A percentile compares a stretch with the other conserved stretches of the same genome.
These are phyloP conservation scores for Phytophthora quininea DNA, from an alignment of 352 stramenopile species.

Conservation along the genomic window DNA sequence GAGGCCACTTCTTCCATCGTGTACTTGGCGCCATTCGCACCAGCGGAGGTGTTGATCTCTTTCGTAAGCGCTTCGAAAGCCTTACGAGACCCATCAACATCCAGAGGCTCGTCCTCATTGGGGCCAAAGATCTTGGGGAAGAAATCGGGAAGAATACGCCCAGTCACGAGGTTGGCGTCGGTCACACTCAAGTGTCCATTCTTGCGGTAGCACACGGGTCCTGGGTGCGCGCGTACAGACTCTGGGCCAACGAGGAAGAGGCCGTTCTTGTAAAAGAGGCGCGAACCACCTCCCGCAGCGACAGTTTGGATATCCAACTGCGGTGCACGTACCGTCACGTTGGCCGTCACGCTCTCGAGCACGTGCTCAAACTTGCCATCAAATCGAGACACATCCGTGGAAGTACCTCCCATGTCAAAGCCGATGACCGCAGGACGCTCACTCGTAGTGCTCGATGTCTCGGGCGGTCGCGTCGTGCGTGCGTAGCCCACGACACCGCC, in stretches of 20 bases:
- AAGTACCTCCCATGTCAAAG: slow-evolving; percentile 99
- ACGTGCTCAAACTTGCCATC: slow-evolving; percentile 97
- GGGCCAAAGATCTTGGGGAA: slow-evolving; percentile 99
- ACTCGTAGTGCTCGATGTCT: slow-evolving; percentile 18
- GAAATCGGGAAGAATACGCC: slow-evolving; percentile 95
- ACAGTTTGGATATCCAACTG: slow-evolving; percentile 99
- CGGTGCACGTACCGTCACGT: slow-evolving; percentile 96
- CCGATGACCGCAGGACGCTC: slow-evolving; percentile 87
- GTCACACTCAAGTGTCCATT: slow-evolving; percentile 96
- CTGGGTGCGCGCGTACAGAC: slow-evolving; percentile 96
- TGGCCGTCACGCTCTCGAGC: slow-evolving; percentile 98
- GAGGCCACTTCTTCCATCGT: slow-evolving; percentile 95
- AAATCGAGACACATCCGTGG: slow-evolving; percentile 97
- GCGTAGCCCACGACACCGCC: slow-evolving; percentile 98
- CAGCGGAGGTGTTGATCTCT: slow-evolving; percentile 84
- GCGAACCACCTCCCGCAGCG: slow-evolving; percentile 95
- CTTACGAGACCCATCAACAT: slow-evolving; percentile 91
- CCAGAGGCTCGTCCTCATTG: slow-evolving; percentile 96
- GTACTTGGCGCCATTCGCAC: slow-evolving; percentile 65
- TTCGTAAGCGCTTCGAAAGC: slow-evolving; percentile 93
- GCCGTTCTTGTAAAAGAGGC: slow-evolving; percentile 96
- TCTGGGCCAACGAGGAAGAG: slow-evolving; percentile 98
- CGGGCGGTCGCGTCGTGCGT: slow-evolving; percentile 85
- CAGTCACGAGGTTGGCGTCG: slow-evolving; percentile 98
- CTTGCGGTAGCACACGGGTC: slow-evolving; percentile 98